Evolutionary conservation across 768 basidiomycete genomes (phyloP).

Genomic region (Inosperma sp.): DNA sequence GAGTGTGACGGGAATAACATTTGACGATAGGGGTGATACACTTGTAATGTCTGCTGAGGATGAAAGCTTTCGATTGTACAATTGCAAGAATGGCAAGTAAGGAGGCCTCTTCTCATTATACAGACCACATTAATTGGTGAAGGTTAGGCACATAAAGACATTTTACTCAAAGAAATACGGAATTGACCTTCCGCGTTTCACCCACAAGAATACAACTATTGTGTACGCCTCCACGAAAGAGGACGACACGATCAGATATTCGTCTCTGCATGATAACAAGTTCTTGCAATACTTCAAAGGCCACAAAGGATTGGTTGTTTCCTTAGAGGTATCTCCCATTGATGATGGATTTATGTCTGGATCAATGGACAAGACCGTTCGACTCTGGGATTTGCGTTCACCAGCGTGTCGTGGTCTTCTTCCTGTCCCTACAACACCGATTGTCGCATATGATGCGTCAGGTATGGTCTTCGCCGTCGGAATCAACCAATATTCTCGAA

Average conservation of each 20-base stretch:
- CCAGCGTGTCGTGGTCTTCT: conserved; percentile 75
- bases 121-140: conserved; percentile 9
- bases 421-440: conserved; percentile 66
- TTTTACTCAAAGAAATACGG: conserved; percentile 96
- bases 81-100: conserved; percentile 89
- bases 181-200: conserved; percentile 89
- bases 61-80: conserved; percentile 87
- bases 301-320: conserved; percentile 84
- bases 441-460: conserved; percentile 79
- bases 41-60: conserved; percentile 88
- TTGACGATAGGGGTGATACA: conserved; percentile 87
- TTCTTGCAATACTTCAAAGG: conserved; percentile 95
- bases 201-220: conserved; percentile 82
- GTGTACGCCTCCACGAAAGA: conserved; percentile 92
- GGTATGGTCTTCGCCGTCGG: conserved; percentile 85
- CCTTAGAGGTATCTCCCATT: conserved; percentile 85
- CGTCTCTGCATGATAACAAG: conserved; percentile 93
- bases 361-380: conserved; percentile 89
- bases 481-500: conserved; percentile 76
- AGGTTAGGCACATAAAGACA: conserved; percentile 62
- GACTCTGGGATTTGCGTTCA: conserved; percentile 90
- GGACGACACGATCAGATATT: conserved; percentile 92
- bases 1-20: conserved; percentile 84
- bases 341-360: conserved; percentile 97
- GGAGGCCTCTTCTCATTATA: conserved; percentile 34